Percentiles rank a stretch among this genome's conserved stretches.
These are phyloP conservation scores for Ceratocystis ficicola DNA, from an alignment of 2,329 filamentous ascomycete species.

Conservation along the genomic window DNA sequence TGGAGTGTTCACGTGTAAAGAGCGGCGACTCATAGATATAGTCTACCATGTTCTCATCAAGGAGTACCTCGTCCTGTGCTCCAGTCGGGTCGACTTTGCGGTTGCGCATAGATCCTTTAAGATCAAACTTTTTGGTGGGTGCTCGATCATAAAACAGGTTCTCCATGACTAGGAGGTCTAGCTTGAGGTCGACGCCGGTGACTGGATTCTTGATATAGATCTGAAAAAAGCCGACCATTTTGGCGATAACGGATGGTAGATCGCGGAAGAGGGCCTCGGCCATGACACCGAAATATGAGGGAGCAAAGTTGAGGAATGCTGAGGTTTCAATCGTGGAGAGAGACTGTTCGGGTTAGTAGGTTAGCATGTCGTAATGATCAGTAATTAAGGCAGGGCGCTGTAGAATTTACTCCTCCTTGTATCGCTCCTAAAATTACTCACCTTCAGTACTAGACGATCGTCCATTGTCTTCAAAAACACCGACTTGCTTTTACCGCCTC, in stretches of 20 bases:
- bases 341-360: constrained; percentile 40
- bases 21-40: constrained; percentile 96
- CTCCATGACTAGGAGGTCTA: constrained; percentile 90
- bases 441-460: constrained; percentile 82
- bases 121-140: constrained; percentile 81
- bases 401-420: too few relatives aligned
- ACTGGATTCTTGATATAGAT: constrained; percentile 90
- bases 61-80: constrained; percentile 86
- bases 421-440: constrained; percentile 24
- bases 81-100: constrained; percentile 93
- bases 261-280: constrained; percentile 91
- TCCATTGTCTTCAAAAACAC: constrained; percentile 95
- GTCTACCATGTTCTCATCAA: constrained; percentile 98
- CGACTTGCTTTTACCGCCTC: constrained; percentile 94
- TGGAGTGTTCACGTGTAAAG: constrained; percentile 90
- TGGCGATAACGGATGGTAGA: constrained; percentile 89
- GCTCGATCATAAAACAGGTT: constrained; percentile 94
- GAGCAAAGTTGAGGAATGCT: constrained; percentile 88
- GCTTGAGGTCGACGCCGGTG: constrained; percentile 86
- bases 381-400: background rate
- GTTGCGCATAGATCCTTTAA: constrained; percentile 98
- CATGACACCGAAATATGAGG: constrained; percentile 96
- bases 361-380: background rate
- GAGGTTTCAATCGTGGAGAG: constrained; percentile 83
- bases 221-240: constrained; percentile 98